Percentiles rank a stretch among this genome's conserved stretches.
Conservation (phyloP, 2,329 filamentous ascomycete species). For the Stachybotrys chartarum region DNA sequence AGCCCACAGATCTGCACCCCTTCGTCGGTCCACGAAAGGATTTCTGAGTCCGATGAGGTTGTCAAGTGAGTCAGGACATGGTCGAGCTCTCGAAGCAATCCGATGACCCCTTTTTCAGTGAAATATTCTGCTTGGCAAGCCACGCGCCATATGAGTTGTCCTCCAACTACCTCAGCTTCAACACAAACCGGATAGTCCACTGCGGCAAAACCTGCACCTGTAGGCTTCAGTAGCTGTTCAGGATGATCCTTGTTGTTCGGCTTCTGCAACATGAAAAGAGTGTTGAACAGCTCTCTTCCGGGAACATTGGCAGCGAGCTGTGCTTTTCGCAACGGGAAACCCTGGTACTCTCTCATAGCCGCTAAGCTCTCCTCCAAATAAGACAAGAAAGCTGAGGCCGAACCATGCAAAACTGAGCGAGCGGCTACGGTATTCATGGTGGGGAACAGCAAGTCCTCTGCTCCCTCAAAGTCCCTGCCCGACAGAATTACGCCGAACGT, state of each 20-base stretch:
- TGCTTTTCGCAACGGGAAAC: constrained; percentile 68
- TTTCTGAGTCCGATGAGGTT: constrained; percentile 33
- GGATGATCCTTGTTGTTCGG: constrained; percentile 4
- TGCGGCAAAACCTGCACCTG: constrained; percentile 58
- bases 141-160: constrained; percentile 59
- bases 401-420: constrained; percentile 65
- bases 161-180: constrained; percentile 61
- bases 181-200: constrained; percentile 72
- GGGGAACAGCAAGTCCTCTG: constrained; percentile 68
- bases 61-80: constrained; percentile 50
- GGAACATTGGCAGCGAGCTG: constrained; percentile 35
- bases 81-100: constrained; percentile 54
- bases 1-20: constrained; percentile 60
- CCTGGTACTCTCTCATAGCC: constrained; percentile 62
- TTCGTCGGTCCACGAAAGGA: constrained; percentile 45
- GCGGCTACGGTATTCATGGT: constrained; percentile 88
- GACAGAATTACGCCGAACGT: constrained; percentile 78
- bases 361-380: constrained; percentile 68
- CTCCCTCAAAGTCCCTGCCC: constrained; percentile 68
- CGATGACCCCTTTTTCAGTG: constrained; percentile 33
- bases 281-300: constrained; percentile 41
- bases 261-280: constrained; percentile 48
- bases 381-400: constrained; percentile 53
- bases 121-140: constrained; percentile 58
- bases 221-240: constrained; percentile 49